A percentile compares a stretch with the other conserved stretches of the same genome.
phyloP scores from a whole-genome alignment of 225 moss, liverwort and hornwort species.

The Antitrichia curtipendula region DNA sequence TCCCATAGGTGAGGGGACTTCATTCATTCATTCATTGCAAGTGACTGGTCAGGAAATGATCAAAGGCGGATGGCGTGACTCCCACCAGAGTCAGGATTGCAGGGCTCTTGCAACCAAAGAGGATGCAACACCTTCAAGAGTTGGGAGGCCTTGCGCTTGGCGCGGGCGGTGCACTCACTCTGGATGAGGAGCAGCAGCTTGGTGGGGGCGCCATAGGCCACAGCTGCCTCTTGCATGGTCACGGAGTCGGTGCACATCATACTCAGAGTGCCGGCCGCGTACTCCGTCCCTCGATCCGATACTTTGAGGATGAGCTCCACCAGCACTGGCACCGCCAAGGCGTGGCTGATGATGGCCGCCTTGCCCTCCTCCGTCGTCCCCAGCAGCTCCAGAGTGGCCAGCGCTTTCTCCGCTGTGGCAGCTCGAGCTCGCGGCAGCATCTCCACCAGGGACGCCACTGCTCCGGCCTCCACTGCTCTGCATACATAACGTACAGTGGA shows the following conservation, averaged over 20 bases:
- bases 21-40: background rate
- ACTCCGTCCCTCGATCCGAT: conserved; percentile 28
- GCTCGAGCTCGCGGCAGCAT: conserved; percentile 17
- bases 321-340: conserved; percentile 21
- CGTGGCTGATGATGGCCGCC: conserved; percentile 14
- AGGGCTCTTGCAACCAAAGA: conserved; percentile 46
- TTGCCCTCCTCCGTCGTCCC: conserved; percentile 29
- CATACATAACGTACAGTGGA: background rate
- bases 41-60: background rate
- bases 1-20: background rate
- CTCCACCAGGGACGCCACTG: conserved; percentile 17
- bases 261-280: conserved; percentile 24
- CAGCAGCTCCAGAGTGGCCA: conserved; percentile 23
- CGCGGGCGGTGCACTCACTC: conserved; percentile 52
- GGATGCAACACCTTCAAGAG: conserved; percentile 54
- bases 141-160: conserved; percentile 56
- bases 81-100: conserved; percentile 12
- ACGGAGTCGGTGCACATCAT: conserved; percentile 16
- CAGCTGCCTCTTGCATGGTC: conserved; percentile 17
- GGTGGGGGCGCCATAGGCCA: conserved; percentile 19
- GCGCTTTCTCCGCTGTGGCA: conserved; percentile 29
- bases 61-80: conserved; percentile 32
- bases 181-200: conserved; percentile 33
- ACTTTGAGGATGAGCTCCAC: conserved; percentile 34
- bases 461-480: conserved; percentile 31